A percentile compares a stretch with the other conserved stretches of the same genome.
These are phyloP conservation scores for Chlamydomonas asymmetrica DNA, from an alignment of 139 green algal species.

Conservation along the genomic window DNA sequence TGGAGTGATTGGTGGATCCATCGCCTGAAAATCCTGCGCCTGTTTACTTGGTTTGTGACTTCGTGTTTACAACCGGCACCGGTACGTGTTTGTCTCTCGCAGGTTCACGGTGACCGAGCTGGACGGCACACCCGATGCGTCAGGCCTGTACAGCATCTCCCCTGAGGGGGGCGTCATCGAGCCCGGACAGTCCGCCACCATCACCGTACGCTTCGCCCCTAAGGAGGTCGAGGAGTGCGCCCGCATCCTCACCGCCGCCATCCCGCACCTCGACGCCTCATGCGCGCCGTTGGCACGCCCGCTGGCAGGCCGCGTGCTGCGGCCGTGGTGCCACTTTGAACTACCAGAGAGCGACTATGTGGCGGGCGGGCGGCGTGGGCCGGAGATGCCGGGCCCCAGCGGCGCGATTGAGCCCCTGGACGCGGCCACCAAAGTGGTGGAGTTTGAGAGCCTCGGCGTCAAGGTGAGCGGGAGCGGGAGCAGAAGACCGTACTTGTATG, in stretches of 20 bases:
- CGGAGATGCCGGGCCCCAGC: conserved; percentile 56
- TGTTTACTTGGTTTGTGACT: too few relatives aligned
- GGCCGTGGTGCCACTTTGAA: conserved; percentile 86
- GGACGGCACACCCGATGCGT: conserved; percentile 32
- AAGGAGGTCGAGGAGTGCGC: conserved; percentile 70
- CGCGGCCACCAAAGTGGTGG: conserved; percentile 65
- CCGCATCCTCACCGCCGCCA: conserved; percentile 51
- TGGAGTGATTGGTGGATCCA: too few relatives aligned
- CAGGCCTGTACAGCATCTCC: conserved; percentile 51
- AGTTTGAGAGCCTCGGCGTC: conserved; percentile 74
- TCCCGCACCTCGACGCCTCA: conserved; percentile 58
- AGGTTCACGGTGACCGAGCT: conserved; percentile 23
- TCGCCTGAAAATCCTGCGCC: too few relatives aligned
- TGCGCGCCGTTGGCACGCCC: conserved; percentile 29
- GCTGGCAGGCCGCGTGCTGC: conserved; percentile 58
- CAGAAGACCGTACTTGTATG: too few relatives aligned
- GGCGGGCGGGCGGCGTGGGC: conserved; percentile 50
- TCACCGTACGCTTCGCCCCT: conserved; percentile 75
- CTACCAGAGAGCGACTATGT: conserved; percentile 74
- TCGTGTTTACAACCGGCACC: too few relatives aligned
- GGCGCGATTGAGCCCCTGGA: conserved; percentile 63
- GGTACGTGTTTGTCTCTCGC: too few relatives aligned
- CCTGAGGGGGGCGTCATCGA: conserved; percentile 51
- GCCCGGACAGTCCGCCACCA: conserved; percentile 30
- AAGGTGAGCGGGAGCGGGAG: too few relatives aligned